Conservation (phyloP, 2,329 filamentous ascomycete genomes). For the Penicillium sp. region DNA sequence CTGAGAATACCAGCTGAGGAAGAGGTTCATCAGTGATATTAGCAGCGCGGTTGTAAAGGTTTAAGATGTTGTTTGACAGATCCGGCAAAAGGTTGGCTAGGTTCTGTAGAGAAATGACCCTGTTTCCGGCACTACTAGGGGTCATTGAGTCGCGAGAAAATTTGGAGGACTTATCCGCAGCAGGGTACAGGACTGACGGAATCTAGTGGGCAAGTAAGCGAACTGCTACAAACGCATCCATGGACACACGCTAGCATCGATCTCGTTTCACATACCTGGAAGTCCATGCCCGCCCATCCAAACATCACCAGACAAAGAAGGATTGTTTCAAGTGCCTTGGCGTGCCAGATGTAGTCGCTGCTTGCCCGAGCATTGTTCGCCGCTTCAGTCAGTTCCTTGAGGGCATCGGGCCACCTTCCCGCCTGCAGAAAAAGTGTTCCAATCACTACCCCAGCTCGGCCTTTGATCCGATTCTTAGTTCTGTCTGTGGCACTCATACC, state of each 20-base stretch:
- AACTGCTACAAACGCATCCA: not conserved
- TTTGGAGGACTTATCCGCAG: conserved; percentile 49
- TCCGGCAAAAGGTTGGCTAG: conserved; percentile 55
- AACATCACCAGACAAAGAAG: conserved; percentile 77
- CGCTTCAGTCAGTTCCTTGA: conserved; percentile 77
- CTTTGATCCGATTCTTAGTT: conserved; percentile 74
- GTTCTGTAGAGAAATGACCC: conserved; percentile 46
- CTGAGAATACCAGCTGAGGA: conserved; percentile 53
- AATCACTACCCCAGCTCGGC: conserved; percentile 72
- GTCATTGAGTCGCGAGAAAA: conserved; percentile 37
- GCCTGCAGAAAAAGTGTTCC: conserved; percentile 84
- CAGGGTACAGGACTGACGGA: conserved; percentile 52
- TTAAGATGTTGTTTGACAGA: conserved; percentile 54
- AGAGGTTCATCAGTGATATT: conserved; percentile 52
- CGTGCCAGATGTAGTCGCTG: conserved; percentile 96
- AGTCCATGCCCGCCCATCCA: conserved; percentile 78
- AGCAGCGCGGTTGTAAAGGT: conserved; percentile 52
- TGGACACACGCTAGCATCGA: not conserved
- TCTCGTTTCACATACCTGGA: conserved; percentile 44
- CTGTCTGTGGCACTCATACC: conserved; percentile 76
- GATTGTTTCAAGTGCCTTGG: conserved; percentile 86
- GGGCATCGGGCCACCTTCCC: conserved; percentile 82
- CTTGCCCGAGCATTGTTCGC: conserved; percentile 71
- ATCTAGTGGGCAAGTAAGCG: conserved; percentile 38
- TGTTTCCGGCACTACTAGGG: conserved; percentile 47